A percentile compares a stretch with the other conserved stretches of the same genome.
Conservation (phyloP, 305 asterid species). For the Andrographis paniculata region DNA sequence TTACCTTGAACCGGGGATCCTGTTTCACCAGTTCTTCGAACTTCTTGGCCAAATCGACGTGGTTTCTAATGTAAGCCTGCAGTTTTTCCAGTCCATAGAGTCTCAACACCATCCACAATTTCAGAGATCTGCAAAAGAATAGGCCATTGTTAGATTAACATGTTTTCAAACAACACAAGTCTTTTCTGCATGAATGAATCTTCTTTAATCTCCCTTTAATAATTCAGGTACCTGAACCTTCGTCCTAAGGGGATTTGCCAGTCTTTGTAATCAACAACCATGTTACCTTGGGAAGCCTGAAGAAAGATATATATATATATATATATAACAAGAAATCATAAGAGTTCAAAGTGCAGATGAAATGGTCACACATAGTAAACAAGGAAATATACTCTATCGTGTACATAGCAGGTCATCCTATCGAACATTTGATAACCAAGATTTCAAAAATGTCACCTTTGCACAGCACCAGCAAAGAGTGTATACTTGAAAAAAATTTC, state of each 20-base stretch:
- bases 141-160: neutral
- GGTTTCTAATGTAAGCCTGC: constrained; percentile 81
- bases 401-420: too few species aligned
- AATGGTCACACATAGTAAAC: too few species aligned
- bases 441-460: too few species aligned
- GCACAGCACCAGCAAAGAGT: too few species aligned
- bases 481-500: too few species aligned
- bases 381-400: too few species aligned
- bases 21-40: constrained; percentile 65
- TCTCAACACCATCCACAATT: constrained; percentile 92
- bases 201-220: too few species aligned
- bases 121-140: constrained; percentile 61
- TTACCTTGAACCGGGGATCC: constrained; percentile 85
- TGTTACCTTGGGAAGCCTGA: constrained; percentile 71
- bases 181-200: too few species aligned
- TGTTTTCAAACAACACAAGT: constrained; percentile 3
- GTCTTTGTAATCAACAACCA: constrained; percentile 94
- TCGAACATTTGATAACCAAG: too few species aligned
- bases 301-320: constrained; percentile 8
- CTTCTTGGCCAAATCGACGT: constrained; percentile 52
- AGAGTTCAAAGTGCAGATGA: too few species aligned
- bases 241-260: constrained; percentile 99
- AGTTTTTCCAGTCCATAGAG: constrained; percentile 83
- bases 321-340: too few species aligned
- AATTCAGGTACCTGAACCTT: constrained; percentile 99